Percentiles rank a stretch among this genome's conserved stretches.
phyloP scores from a whole-genome alignment of 352 stramenopile species.

The Phytopythium helicoides region DNA sequence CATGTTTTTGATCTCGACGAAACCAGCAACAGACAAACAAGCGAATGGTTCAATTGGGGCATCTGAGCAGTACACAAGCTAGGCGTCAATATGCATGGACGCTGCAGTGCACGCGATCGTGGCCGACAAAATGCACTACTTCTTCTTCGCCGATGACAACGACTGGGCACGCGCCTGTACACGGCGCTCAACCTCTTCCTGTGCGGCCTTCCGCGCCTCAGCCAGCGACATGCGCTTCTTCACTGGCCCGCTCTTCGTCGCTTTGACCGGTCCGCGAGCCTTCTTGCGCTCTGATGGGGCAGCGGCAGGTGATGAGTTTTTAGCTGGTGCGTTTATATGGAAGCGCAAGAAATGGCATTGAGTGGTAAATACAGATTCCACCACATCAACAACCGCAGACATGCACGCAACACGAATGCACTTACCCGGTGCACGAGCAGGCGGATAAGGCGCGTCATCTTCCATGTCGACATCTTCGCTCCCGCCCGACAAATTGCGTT shows the following conservation, averaged over 20 bases:
- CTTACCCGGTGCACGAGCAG: constrained; percentile 29
- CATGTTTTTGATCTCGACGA: no score
- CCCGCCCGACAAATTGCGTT: constrained; percentile 33
- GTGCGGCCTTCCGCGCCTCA: constrained; percentile 61
- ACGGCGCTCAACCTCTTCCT: constrained; percentile 66
- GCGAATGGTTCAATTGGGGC: neutral
- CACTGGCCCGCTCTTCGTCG: constrained; percentile 2
- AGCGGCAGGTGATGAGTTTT: constrained; percentile 19
- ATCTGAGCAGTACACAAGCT: neutral
- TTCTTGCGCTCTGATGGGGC: constrained; percentile 40
- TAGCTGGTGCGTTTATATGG: constrained; percentile 18
- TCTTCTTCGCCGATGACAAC: constrained; percentile 54
- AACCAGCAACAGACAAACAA: no score
- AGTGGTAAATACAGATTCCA: constrained; percentile 20
- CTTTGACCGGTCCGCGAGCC: constrained; percentile 39
- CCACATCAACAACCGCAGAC: constrained; percentile 7
- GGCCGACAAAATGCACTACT: constrained; percentile 27
- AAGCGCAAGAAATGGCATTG: no score
- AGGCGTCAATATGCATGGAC: no score
- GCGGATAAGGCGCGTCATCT: constrained; percentile 23
- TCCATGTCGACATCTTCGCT: constrained; percentile 63
- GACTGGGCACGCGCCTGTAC: constrained; percentile 60
- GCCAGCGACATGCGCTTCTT: constrained; percentile 56
- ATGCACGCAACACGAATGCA: constrained; percentile 8
- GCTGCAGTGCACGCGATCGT: no score